A percentile compares a stretch with the other conserved stretches of the same genome.
phyloP scores from a whole-genome alignment of 805 yeast genomes.

The Saccharomyces eubayanus region DNA sequence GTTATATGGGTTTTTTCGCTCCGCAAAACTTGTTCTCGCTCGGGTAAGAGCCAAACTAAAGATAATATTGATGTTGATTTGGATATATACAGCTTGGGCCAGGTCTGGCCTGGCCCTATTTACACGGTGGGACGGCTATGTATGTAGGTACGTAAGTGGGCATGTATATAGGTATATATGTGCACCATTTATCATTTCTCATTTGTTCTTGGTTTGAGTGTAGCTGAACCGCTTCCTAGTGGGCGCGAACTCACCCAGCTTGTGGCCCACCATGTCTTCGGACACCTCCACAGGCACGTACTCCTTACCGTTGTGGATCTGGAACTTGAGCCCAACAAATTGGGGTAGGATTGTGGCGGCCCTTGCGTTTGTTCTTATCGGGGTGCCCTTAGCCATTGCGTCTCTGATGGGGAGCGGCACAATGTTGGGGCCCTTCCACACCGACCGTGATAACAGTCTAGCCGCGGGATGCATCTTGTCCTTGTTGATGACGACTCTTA shows the following conservation, averaged over 20 bases:
- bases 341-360: conserved; percentile 91
- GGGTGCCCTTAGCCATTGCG: conserved; percentile 70
- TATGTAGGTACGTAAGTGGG: background rate
- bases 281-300: conserved; percentile 79
- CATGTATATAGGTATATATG: background rate
- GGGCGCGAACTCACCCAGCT: conserved; percentile 90
- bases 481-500: background rate
- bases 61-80: background rate
- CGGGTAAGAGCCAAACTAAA: background rate
- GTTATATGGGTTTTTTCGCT: background rate
- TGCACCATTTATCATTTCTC: conserved; percentile 1
- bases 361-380: conserved; percentile 93
- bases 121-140: background rate
- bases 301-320: conserved; percentile 92
- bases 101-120: background rate
- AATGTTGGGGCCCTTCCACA: conserved; percentile 79
- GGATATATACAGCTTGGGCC: background rate
- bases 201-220: conserved; percentile 63
- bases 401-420: conserved; percentile 91
- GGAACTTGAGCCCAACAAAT: conserved; percentile 89
- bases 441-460: conserved; percentile 41
- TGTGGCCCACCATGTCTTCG: conserved; percentile 95
- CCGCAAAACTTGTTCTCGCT: background rate
- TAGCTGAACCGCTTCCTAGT: conserved; percentile 84
- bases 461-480: conserved; percentile 15